Evolutionary conservation across 305 asterid species (phyloP).

Genomic region (Petunia hybrid): DNA sequence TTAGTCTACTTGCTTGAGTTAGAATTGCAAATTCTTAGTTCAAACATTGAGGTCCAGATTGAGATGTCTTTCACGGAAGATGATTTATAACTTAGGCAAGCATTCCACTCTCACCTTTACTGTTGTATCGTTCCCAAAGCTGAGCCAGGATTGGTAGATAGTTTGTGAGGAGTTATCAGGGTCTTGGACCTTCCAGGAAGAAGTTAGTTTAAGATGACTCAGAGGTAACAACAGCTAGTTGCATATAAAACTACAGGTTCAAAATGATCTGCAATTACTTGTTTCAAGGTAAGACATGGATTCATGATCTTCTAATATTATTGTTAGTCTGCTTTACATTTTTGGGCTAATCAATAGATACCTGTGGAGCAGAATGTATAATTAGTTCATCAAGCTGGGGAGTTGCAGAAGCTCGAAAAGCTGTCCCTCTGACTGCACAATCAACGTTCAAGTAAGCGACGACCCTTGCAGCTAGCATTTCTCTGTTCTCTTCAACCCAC

Average conservation of each 20-base stretch:
- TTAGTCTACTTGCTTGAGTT: neutral
- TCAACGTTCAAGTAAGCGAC: slow-evolving; percentile 90
- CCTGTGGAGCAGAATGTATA: slow-evolving; percentile 71
- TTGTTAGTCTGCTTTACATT: too few species aligned
- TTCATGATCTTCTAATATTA: neutral
- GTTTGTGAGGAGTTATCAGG: slow-evolving; percentile 91
- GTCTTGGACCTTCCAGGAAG: slow-evolving; percentile 57
- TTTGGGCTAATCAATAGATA: slow-evolving; percentile 27
- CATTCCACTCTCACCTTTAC: slow-evolving; percentile 41
- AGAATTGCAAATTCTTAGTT: neutral
- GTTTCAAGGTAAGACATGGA: neutral
- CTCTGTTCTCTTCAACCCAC: slow-evolving; percentile 95
- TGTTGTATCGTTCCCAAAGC: slow-evolving; percentile 50
- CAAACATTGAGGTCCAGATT: neutral
- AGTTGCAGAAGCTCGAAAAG: slow-evolving; percentile 67
- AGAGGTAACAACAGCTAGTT: neutral
- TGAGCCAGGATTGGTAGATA: slow-evolving; percentile 79
- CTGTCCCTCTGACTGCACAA: slow-evolving; percentile 70
- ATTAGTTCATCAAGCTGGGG: slow-evolving; percentile 90
- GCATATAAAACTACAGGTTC: neutral
- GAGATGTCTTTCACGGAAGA: neutral
- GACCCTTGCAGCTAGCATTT: slow-evolving; percentile 68
- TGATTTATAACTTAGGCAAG: neutral
- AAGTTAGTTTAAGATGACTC: slow-evolving; percentile 21
- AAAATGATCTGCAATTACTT: neutral